Conservation (phyloP, 1,284 basidiomycete species). For the Phellinidium pouzarii region DNA sequence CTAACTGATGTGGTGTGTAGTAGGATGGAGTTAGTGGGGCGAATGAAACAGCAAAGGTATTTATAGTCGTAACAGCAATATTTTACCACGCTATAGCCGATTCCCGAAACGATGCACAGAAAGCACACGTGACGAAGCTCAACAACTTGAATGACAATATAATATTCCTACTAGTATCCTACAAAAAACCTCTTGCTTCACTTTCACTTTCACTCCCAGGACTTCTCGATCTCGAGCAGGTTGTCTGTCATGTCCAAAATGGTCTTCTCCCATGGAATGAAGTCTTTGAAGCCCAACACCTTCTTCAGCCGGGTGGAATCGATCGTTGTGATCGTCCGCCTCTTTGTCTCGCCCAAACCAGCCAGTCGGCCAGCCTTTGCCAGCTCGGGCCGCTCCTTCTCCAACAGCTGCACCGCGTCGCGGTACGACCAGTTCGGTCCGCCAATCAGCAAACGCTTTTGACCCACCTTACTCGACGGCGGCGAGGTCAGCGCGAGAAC, state of each 20-base stretch:
- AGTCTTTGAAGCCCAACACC: conserved; percentile 27
- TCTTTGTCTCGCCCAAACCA: not conserved
- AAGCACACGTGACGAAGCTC: too few relatives aligned
- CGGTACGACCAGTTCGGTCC: conserved; percentile 28
- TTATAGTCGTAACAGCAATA: too few relatives aligned
- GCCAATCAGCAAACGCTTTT: conserved; percentile 30
- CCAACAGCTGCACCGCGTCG: conserved; percentile 28
- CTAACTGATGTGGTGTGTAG: too few relatives aligned
- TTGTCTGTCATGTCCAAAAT: conserved; percentile 27
- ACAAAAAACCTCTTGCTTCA: not conserved
- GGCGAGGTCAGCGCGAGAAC: conserved; percentile 28
- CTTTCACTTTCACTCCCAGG: not conserved
- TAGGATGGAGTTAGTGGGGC: too few relatives aligned
- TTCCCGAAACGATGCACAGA: too few relatives aligned
- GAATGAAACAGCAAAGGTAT: too few relatives aligned
- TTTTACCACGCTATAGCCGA: too few relatives aligned
- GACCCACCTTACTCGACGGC: conserved; percentile 4
- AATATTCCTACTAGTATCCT: not conserved
- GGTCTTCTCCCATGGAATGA: conserved; percentile 27
- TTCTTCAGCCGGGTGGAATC: conserved; percentile 25
- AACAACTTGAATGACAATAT: too few relatives aligned
- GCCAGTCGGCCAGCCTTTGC: conserved; percentile 11
- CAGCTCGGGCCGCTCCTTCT: conserved; percentile 26
- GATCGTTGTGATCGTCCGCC: not conserved
- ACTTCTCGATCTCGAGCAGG: conserved; percentile 26